These are phyloP conservation scores for Brachypodium distachyon DNA, from an alignment of 202 grass and related monocot genomes.

Conservation along the genomic window DNA sequence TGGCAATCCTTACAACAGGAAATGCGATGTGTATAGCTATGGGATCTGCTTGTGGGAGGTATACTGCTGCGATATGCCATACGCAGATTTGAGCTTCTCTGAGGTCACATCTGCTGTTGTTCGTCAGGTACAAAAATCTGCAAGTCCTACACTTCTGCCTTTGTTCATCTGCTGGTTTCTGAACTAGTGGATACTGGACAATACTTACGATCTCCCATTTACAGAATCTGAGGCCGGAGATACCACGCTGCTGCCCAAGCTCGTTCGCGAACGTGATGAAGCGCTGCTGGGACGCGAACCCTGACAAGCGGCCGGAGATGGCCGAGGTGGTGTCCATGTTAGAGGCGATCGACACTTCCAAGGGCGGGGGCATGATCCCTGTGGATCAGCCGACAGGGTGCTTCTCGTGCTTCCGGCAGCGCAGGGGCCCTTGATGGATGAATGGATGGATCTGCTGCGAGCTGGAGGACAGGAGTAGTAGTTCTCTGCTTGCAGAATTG, in stretches of 20 bases:
- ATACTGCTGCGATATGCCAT: slow-evolving; percentile 98
- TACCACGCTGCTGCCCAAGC: slow-evolving; percentile 87
- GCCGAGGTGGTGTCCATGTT: slow-evolving; percentile 67
- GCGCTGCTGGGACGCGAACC: slow-evolving; percentile 84
- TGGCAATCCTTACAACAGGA: slow-evolving; percentile 86
- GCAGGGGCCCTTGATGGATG: slow-evolving; percentile 54
- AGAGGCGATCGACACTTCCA: slow-evolving; percentile 74
- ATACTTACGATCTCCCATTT: neutral
- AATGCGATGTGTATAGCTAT: slow-evolving; percentile 96
- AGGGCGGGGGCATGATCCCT: slow-evolving; percentile 92
- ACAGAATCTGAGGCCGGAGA: slow-evolving; percentile 92
- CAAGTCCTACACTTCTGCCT: neutral
- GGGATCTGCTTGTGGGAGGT: slow-evolving; percentile 96
- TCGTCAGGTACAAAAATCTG: slow-evolving; percentile 48
- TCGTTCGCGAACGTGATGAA: slow-evolving; percentile 84
- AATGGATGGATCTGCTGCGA: neutral
- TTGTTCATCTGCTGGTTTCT: neutral
- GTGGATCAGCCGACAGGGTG: slow-evolving; percentile 68
- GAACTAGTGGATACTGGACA: neutral
- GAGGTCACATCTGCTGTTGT: slow-evolving; percentile 95
- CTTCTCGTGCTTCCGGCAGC: slow-evolving; percentile 50
- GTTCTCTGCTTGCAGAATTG: slow-evolving; percentile 6
- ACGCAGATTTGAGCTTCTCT: slow-evolving; percentile 86
- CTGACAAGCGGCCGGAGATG: slow-evolving; percentile 88
- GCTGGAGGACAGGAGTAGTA: neutral